phyloP scores from a whole-genome alignment of 345 rosid genomes.

The Linum usitatissimum region DNA sequence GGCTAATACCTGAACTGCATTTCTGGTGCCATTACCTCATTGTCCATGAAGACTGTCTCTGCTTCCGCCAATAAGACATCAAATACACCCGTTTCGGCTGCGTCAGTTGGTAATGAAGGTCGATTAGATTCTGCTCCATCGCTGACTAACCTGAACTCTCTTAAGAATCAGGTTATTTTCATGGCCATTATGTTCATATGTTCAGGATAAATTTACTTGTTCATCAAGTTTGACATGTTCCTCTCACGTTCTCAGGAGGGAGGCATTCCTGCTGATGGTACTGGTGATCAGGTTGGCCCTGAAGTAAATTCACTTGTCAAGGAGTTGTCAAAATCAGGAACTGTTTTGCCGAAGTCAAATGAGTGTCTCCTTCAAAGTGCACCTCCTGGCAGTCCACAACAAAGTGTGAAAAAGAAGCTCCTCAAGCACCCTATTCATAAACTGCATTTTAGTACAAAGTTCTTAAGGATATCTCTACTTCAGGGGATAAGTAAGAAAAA shows the following conservation, averaged over 20 bases:
- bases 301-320: slow-evolving; percentile 15
- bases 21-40: slow-evolving; percentile 14
- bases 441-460: slow-evolving; percentile 33
- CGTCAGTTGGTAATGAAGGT: slow-evolving; percentile 3
- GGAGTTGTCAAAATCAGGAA: slow-evolving; percentile 10
- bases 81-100: not conserved
- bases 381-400: slow-evolving; percentile 13
- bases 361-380: slow-evolving; percentile 17
- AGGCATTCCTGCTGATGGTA: slow-evolving; percentile 9
- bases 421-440: slow-evolving; percentile 23
- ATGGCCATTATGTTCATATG: not conserved
- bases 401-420: slow-evolving; percentile 36
- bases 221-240: slow-evolving; percentile 20
- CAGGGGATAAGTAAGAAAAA: slow-evolving; percentile 39
- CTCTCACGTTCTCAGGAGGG: slow-evolving; percentile 27
- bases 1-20: slow-evolving; percentile 1
- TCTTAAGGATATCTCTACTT: slow-evolving; percentile 33
- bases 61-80: not conserved
- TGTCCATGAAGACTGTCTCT: slow-evolving; percentile 23
- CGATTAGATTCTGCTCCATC: slow-evolving; percentile 5
- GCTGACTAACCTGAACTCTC: slow-evolving; percentile 13
- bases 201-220: not conserved
- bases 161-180: slow-evolving; percentile 22
- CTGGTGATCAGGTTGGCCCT: slow-evolving; percentile 20
- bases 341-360: slow-evolving; percentile 9